phyloP scores from a whole-genome alignment of 768 basidiomycete species.

The Mycena capillaripes region DNA sequence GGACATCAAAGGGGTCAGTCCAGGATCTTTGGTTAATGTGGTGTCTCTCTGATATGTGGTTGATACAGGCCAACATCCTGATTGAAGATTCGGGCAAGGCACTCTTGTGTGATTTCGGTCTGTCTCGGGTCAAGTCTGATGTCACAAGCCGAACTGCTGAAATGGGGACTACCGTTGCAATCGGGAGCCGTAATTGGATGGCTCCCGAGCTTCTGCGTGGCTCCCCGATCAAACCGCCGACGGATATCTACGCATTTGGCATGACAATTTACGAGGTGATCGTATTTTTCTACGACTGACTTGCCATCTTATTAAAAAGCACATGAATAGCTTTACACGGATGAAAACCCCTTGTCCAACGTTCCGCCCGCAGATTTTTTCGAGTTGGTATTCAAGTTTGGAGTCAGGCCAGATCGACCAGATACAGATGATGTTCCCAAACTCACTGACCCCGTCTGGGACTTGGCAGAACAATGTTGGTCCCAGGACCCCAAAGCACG shows the following conservation, averaged over 20 bases:
- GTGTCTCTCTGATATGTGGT: background rate
- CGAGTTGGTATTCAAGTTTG: constrained; percentile 29
- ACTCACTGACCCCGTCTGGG: constrained; percentile 41
- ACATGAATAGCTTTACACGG: constrained; percentile 31
- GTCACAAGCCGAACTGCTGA: constrained; percentile 33
- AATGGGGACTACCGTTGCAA: background rate
- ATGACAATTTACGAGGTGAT: constrained; percentile 45
- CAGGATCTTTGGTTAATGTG: background rate
- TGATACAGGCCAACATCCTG: constrained; percentile 38
- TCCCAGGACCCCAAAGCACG: constrained; percentile 27
- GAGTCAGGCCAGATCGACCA: constrained; percentile 40
- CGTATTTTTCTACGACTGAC: background rate
- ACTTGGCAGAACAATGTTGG: constrained; percentile 41
- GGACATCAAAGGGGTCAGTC: constrained; percentile 43
- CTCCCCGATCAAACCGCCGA: constrained; percentile 19
- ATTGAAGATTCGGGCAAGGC: constrained; percentile 41
- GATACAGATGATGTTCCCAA: constrained; percentile 37
- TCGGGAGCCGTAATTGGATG: constrained; percentile 46
- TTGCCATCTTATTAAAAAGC: background rate
- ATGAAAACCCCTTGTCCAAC: constrained; percentile 35
- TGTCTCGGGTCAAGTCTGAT: constrained; percentile 44
- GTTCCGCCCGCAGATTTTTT: constrained; percentile 24
- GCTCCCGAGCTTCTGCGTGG: constrained; percentile 41
- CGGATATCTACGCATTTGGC: constrained; percentile 42
- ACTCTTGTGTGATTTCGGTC: constrained; percentile 45